Conservation (phyloP, 2,329 filamentous ascomycete genomes). For the Fusarium mangiferae region DNA sequence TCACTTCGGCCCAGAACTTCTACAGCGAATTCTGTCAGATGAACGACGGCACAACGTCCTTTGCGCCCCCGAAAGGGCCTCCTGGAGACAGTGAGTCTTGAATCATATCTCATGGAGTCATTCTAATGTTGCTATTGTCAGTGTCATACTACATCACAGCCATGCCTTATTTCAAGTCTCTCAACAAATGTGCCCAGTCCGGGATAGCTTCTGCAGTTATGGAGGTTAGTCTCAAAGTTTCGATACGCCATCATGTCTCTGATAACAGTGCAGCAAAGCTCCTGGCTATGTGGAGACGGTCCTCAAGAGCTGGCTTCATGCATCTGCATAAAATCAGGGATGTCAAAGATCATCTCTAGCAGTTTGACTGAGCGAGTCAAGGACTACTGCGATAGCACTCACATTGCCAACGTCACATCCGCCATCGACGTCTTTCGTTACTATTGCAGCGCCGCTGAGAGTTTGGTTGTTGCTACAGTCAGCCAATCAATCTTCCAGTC, state of each 20-base stretch:
- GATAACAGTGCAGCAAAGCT: conserved; percentile 42
- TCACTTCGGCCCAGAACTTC: conserved; percentile 60
- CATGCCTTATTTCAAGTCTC: conserved; percentile 56
- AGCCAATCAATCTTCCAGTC: conserved; percentile 48
- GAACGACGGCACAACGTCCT: conserved; percentile 59
- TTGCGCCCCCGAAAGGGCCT: conserved; percentile 57
- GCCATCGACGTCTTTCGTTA: conserved; percentile 57
- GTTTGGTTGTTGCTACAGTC: conserved; percentile 54
- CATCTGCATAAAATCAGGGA: conserved; percentile 61
- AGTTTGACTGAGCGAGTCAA: conserved; percentile 57
- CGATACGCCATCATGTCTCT: neutral
- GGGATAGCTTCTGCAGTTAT: conserved; percentile 57
- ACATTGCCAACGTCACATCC: conserved; percentile 57
- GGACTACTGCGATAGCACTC: conserved; percentile 56
- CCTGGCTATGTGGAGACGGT: conserved; percentile 56
- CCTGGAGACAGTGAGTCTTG: conserved; percentile 61
- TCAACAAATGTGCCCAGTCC: conserved; percentile 57
- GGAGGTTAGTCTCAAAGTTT: conserved; percentile 46
- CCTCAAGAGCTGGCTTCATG: conserved; percentile 64
- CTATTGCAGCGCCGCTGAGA: conserved; percentile 62
- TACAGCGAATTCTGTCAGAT: conserved; percentile 64
- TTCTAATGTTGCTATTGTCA: conserved; percentile 31
- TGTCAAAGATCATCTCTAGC: conserved; percentile 56
- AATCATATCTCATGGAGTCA: fast-evolving
- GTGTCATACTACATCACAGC: conserved; percentile 67